Evolutionary conservation across 345 rosid species (phyloP).

Genomic region (Lepidium didymum): DNA sequence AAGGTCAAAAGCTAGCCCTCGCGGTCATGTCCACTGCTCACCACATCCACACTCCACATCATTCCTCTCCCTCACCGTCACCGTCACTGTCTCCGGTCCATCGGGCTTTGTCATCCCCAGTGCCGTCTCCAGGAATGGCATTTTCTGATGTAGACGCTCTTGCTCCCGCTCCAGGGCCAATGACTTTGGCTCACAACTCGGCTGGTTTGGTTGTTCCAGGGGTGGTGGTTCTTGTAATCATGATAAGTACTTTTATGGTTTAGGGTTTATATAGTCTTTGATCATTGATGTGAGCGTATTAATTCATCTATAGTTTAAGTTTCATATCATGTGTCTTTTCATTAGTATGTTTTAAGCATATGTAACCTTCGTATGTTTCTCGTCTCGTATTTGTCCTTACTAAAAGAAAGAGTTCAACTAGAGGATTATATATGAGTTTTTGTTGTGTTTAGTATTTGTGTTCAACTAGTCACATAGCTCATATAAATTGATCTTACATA

Average conservation of each 20-base stretch:
- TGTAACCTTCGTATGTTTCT: background rate
- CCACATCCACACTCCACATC: constrained; percentile 16
- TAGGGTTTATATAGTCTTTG: background rate
- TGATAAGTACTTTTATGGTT: background rate
- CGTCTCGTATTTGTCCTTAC: background rate
- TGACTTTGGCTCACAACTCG: constrained; percentile 3
- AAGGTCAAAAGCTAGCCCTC: constrained; percentile 56
- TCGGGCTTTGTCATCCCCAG: constrained; percentile 8
- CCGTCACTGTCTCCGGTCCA: constrained; percentile 2
- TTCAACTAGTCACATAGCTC: background rate
- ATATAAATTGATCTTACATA: background rate
- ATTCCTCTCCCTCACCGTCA: background rate
- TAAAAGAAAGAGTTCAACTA: background rate
- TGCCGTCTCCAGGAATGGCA: constrained; percentile 14
- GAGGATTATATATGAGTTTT: background rate
- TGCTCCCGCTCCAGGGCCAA: constrained; percentile 19
- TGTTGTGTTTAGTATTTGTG: background rate
- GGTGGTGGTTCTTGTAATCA: constrained; percentile 2
- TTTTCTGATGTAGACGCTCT: background rate
- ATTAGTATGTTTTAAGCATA: background rate
- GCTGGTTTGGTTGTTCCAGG: constrained; percentile 7
- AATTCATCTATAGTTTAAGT: background rate
- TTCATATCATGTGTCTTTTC: background rate
- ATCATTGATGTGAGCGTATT: background rate
- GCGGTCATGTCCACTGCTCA: constrained; percentile 38